A percentile compares a stretch with the other conserved stretches of the same genome.
phyloP scores from a whole-genome alignment of 495 filamentous ascomycete genomes.

The Daldinia childiae region DNA sequence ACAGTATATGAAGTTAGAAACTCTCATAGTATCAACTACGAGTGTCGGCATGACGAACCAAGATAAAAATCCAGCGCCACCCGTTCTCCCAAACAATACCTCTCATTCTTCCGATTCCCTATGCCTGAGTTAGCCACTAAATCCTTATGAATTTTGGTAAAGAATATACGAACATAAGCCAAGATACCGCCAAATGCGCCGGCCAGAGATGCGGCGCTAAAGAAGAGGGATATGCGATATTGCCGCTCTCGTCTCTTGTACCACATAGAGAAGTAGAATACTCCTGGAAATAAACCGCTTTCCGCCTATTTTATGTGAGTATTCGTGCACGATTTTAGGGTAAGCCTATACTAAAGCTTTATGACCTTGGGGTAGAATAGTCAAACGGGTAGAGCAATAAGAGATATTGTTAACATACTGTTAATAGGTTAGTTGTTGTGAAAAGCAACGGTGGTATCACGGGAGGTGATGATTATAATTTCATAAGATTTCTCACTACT shows the following conservation, averaged over 20 bases:
- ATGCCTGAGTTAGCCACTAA: constrained; percentile 41
- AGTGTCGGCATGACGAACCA: constrained; percentile 57
- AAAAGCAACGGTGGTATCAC: constrained; percentile 46
- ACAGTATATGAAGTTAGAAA: constrained; percentile 18
- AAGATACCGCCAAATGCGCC: constrained; percentile 84
- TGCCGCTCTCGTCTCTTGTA: constrained; percentile 76
- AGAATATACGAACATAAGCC: constrained; percentile 60
- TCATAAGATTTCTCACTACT: constrained; percentile 15
- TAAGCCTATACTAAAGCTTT: not conserved
- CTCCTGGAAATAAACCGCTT: constrained; percentile 74
- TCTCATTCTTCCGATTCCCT: constrained; percentile 67
- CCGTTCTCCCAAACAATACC: constrained; percentile 72
- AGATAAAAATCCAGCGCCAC: constrained; percentile 87
- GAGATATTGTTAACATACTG: constrained; percentile 29
- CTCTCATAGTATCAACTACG: not conserved
- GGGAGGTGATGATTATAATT: constrained; percentile 14
- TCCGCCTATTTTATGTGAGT: constrained; percentile 48
- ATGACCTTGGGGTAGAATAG: not conserved
- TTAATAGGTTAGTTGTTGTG: constrained; percentile 45
- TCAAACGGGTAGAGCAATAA: not conserved
- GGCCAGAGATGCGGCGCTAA: constrained; percentile 75
- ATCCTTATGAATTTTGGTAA: no score
- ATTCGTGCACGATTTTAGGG: constrained; percentile 54
- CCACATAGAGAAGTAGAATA: constrained; percentile 88
- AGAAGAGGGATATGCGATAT: constrained; percentile 79